These are phyloP conservation scores for Saraca asoca DNA, from an alignment of 331 rosid species.

Conservation along the genomic window DNA sequence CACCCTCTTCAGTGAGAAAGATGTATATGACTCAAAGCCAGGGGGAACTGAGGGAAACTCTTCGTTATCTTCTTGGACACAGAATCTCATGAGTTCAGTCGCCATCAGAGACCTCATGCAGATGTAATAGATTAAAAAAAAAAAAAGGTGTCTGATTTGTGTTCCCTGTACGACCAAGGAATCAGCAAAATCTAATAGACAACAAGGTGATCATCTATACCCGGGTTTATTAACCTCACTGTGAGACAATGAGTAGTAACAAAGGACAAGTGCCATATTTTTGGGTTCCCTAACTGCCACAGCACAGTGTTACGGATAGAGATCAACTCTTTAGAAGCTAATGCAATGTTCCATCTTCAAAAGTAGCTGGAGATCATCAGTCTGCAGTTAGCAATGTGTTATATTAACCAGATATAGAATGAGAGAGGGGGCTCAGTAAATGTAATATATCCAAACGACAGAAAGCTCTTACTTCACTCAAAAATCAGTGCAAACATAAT, in stretches of 20 bases:
- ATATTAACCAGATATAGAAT: conserved; percentile 31
- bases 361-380: conserved; percentile 33
- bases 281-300: conserved; percentile 25
- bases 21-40: conserved; percentile 86
- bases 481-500: conserved; percentile 14
- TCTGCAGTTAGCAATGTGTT: conserved; percentile 48
- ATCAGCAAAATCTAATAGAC: conserved; percentile 24
- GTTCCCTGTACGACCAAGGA: conserved; percentile 34
- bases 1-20: conserved; percentile 58
- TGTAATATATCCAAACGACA: neutral
- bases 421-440: conserved; percentile 27
- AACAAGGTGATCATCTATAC: conserved; percentile 24
- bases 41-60: conserved; percentile 98
- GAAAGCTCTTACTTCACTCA: neutral
- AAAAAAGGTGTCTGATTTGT: conserved; percentile 29
- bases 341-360: conserved; percentile 33
- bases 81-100: conserved; percentile 80
- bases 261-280: conserved; percentile 17
- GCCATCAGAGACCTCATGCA: conserved; percentile 62
- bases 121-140: conserved; percentile 29
- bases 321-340: conserved; percentile 38
- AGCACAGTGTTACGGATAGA: conserved; percentile 16
- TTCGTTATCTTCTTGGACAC: conserved; percentile 84
- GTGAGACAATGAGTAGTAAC: conserved; percentile 21
- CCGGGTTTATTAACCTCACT: conserved; percentile 37